These are phyloP conservation scores for Suillus spraguei DNA, from an alignment of 768 basidiomycete species.

Conservation along the genomic window DNA sequence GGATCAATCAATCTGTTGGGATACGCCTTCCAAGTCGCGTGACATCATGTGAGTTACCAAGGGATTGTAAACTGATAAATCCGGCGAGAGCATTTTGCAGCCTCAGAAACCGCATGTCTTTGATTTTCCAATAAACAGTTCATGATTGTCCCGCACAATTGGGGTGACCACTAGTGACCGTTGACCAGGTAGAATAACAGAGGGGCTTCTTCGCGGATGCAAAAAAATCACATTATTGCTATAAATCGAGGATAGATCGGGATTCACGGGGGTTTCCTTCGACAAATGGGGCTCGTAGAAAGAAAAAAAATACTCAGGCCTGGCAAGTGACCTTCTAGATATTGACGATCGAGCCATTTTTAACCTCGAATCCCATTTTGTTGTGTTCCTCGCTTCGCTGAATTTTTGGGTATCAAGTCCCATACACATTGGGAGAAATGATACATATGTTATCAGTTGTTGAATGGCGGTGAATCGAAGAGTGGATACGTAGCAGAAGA, in stretches of 20 bases:
- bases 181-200: constrained; percentile 25
- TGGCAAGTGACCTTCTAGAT: neutral
- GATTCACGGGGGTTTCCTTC: constrained; percentile 3
- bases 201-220: constrained; percentile 6
- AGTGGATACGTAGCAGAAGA: neutral
- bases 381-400: neutral
- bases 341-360: neutral
- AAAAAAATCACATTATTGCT: constrained; percentile 2
- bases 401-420: neutral
- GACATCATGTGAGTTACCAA: constrained; percentile 26
- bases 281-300: neutral
- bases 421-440: neutral
- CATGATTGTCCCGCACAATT: constrained; percentile 18
- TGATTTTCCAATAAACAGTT: constrained; percentile 22
- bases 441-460: neutral
- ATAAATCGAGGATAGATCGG: constrained; percentile 1
- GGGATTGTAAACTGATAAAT: constrained; percentile 28
- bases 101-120: constrained; percentile 25
- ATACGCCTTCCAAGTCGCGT: constrained; percentile 22
- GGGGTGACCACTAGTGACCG: constrained; percentile 14
- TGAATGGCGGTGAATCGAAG: neutral
- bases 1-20: constrained; percentile 23
- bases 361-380: neutral
- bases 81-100: constrained; percentile 20
- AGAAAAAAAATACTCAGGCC: neutral